Percentiles rank a stretch among this genome's conserved stretches.
Conservation (phyloP, 2,329 filamentous ascomycete species). For the Hypocrella siamensis region DNA sequence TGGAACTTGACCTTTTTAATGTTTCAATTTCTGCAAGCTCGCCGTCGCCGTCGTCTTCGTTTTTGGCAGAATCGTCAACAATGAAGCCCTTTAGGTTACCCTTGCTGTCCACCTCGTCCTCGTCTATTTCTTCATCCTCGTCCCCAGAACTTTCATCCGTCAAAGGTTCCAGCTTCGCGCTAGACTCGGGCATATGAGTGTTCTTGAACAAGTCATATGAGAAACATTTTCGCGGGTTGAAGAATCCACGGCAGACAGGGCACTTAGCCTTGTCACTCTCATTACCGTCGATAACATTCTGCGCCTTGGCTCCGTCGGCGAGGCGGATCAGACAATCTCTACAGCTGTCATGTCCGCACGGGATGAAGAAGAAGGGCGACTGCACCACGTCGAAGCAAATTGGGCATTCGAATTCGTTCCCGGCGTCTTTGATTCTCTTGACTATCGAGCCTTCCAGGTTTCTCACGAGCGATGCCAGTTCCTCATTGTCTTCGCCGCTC, state of each 20-base stretch:
- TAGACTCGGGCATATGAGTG: constrained; percentile 46
- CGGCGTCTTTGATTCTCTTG: constrained; percentile 40
- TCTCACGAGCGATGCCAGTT: constrained; percentile 48
- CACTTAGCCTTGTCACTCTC: constrained; percentile 47
- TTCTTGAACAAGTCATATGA: constrained; percentile 60
- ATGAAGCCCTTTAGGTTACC: constrained; percentile 19
- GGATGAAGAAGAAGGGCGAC: constrained; percentile 64
- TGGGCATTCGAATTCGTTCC: constrained; percentile 63
- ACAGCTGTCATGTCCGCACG: constrained; percentile 73
- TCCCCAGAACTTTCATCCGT: constrained; percentile 19
- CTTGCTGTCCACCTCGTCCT: constrained; percentile 5
- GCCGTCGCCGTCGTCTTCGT: constrained; percentile 13
- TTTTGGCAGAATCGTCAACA: constrained; percentile 17
- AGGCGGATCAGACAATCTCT: constrained; percentile 60
- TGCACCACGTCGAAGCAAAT: constrained; percentile 64
- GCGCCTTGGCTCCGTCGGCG: constrained; percentile 39
- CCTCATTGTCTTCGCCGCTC: constrained; percentile 21
- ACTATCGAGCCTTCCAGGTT: constrained; percentile 45
- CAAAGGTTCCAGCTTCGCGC: constrained; percentile 20
- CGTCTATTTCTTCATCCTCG: constrained; percentile 12
- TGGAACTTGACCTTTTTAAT: background rate
- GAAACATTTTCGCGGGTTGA: constrained; percentile 56
- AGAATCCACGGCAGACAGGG: constrained; percentile 55
- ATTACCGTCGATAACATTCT: constrained; percentile 41
- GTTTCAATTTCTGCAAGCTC: constrained; percentile 6